Evolutionary conservation across 2,329 filamentous ascomycete species (phyloP).

Genomic region (Cercospora sesami): DNA sequence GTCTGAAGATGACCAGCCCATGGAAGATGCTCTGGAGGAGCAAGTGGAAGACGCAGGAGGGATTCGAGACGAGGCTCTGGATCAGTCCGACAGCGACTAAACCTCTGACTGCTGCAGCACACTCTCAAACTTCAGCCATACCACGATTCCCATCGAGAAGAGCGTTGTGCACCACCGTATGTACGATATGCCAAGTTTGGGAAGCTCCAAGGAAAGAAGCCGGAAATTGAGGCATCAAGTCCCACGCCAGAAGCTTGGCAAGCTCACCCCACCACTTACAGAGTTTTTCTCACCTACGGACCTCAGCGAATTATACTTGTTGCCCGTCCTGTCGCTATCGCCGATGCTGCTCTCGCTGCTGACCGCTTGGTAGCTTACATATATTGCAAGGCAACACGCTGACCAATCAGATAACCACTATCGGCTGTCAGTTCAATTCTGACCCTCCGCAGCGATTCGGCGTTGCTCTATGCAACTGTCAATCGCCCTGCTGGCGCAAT

Average conservation of each 20-base stretch:
- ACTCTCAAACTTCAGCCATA: background rate
- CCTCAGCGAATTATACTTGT: background rate
- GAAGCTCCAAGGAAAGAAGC: background rate
- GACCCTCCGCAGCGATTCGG: too few species aligned
- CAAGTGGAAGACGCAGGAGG: slow-evolving; percentile 61
- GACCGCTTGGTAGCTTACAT: too few species aligned
- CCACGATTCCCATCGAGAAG: background rate
- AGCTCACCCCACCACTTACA: background rate
- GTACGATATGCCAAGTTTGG: slow-evolving; percentile 1
- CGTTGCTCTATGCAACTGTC: background rate
- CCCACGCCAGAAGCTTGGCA: background rate
- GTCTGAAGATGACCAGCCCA: slow-evolving; percentile 36
- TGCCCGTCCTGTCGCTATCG: too few species aligned
- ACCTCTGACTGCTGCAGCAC: background rate
- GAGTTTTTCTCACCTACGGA: background rate
- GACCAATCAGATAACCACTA: too few species aligned
- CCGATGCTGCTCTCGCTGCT: too few species aligned
- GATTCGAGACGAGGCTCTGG: slow-evolving; percentile 38
- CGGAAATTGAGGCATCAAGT: background rate
- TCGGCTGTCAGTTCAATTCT: too few species aligned
- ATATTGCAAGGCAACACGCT: too few species aligned
- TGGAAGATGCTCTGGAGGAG: slow-evolving; percentile 33
- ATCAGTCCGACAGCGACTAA: slow-evolving; percentile 39
- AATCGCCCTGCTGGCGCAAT: slow-evolving; percentile 36
- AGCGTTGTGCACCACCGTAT: background rate